These are phyloP conservation scores for Theobroma cacao DNA, from an alignment of 345 rosid genomes.

Conservation along the genomic window DNA sequence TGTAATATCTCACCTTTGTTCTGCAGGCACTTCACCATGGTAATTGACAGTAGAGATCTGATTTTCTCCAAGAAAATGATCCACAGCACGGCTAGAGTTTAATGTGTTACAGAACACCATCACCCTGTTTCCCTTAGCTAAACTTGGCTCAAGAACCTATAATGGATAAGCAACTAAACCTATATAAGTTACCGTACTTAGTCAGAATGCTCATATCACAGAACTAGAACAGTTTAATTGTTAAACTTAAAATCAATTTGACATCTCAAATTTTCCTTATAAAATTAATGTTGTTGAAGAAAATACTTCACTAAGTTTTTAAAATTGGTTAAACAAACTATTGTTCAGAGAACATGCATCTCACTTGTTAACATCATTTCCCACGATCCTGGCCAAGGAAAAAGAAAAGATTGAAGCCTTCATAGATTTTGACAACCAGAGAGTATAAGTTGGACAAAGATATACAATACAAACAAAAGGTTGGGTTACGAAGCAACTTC, in stretches of 20 bases:
- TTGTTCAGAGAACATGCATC: not conserved
- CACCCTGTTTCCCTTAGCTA: slow-evolving; percentile 89
- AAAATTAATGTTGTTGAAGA: not conserved
- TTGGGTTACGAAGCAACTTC: not conserved
- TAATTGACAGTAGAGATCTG: slow-evolving; percentile 85
- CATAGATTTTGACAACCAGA: not conserved
- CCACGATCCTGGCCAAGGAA: not conserved
- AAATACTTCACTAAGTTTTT: not conserved
- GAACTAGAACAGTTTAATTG: not conserved
- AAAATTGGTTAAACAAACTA: not conserved
- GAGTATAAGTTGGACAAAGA: not conserved
- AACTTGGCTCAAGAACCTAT: slow-evolving; percentile 96
- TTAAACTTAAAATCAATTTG: not conserved
- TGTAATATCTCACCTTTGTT: slow-evolving; percentile 58
- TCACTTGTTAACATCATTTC: not conserved
- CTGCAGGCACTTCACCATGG: slow-evolving; percentile 96
- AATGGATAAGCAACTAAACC: slow-evolving; percentile 16
- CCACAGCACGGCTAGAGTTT: slow-evolving; percentile 90
- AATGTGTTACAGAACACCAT: slow-evolving; percentile 93
- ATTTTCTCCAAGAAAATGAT: slow-evolving; percentile 82
- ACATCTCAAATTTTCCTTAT: not conserved
- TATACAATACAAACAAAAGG: not conserved
- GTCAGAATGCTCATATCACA: not conserved
- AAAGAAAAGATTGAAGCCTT: not conserved
- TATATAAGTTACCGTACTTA: slow-evolving; percentile 13